These are phyloP conservation scores for Excoecaria agallocha DNA, from an alignment of 345 rosid species.

Conservation along the genomic window DNA sequence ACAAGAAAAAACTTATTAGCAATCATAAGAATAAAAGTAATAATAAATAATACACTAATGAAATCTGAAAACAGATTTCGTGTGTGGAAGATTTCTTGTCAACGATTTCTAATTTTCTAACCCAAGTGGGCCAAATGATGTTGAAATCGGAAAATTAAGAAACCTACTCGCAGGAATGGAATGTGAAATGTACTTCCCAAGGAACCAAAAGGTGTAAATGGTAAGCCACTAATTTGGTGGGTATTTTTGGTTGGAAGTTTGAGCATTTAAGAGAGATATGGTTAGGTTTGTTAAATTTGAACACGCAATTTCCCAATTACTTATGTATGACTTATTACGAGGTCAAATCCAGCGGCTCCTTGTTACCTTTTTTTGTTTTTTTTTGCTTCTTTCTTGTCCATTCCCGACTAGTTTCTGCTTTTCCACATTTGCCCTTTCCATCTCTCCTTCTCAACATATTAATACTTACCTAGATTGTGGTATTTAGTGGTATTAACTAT, in stretches of 20 bases:
- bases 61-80: slow-evolving; percentile 15
- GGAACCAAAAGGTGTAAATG: not conserved
- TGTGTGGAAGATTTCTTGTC: slow-evolving; percentile 18
- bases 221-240: slow-evolving; percentile 14
- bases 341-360: slow-evolving; percentile 6
- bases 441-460: not conserved
- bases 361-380: not conserved
- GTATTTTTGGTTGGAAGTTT: slow-evolving; percentile 29
- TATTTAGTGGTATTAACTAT: too few species aligned
- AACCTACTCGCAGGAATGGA: not conserved
- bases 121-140: not conserved
- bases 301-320: slow-evolving; percentile 10
- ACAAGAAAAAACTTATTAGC: too few species aligned
- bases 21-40: too few species aligned
- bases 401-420: not conserved
- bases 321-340: too few species aligned
- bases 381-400: not conserved
- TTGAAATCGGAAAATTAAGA: too few species aligned
- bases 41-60: not conserved
- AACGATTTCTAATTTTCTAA: slow-evolving; percentile 13
- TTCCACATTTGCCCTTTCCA: not conserved
- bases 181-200: too few species aligned
- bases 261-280: slow-evolving; percentile 20
- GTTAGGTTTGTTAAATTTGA: slow-evolving; percentile 17
- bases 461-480: too few species aligned